Conservation (phyloP, 805 yeast genomes). For the Schizosaccharomyces cryophilus region DNA sequence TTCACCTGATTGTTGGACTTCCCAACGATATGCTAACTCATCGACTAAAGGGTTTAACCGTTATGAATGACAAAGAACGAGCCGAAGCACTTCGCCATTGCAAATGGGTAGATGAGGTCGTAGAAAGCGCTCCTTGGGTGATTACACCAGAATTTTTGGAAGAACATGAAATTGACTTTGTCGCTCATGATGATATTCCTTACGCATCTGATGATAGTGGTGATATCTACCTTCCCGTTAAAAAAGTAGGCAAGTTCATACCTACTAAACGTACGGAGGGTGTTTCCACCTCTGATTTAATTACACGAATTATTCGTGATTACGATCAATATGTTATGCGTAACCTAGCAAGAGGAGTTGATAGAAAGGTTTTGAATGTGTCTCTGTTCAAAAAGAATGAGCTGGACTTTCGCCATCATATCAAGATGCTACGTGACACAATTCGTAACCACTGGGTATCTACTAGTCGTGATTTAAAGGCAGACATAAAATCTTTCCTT, state of each 20-base stretch:
- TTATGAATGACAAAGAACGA: conserved; percentile 65
- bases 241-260: conserved; percentile 69
- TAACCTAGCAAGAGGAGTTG: conserved; percentile 92
- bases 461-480: conserved; percentile 1
- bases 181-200: conserved; percentile 93
- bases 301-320: conserved; percentile 81
- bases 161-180: conserved; percentile 71
- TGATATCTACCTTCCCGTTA: conserved; percentile 82
- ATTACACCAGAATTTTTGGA: conserved; percentile 60
- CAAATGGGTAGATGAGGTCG: conserved; percentile 92
- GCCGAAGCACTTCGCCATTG: conserved; percentile 82
- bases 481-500: background rate
- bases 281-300: conserved; percentile 81
- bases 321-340: conserved; percentile 92
- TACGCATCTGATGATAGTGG: conserved; percentile 60
- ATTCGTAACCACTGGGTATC: conserved; percentile 1
- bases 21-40: conserved; percentile 83
- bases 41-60: conserved; percentile 79
- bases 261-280: conserved; percentile 95
- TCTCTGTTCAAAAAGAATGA: conserved; percentile 96
- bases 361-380: conserved; percentile 85
- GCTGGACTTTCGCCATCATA: conserved; percentile 74
- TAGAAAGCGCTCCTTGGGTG: conserved; percentile 89
- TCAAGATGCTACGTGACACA: conserved; percentile 51
- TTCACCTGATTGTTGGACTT: conserved; percentile 65